Evolutionary conservation across 2,329 filamentous ascomycete species (phyloP).

Genomic region (Colletotrichum sp.): DNA sequence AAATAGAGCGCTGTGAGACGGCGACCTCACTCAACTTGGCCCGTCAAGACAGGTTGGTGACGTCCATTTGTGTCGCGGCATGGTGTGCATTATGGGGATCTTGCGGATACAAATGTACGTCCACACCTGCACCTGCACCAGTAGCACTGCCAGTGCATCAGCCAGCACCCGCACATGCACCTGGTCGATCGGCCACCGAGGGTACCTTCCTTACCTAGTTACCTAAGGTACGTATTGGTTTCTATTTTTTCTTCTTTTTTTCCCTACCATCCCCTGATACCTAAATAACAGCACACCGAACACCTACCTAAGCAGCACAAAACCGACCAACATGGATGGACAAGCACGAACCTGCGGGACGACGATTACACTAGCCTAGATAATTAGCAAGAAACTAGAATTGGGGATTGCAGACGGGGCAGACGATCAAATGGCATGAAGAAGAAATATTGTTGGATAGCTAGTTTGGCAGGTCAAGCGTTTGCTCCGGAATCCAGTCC

Average conservation of each 20-base stretch:
- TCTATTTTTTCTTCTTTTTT: not conserved
- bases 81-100: no score
- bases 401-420: not conserved
- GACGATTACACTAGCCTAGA: not conserved
- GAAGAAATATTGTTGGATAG: not conserved
- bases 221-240: not conserved
- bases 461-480: not conserved
- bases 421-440: not conserved
- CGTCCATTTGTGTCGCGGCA: no score
- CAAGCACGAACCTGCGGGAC: not conserved
- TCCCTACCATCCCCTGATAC: not conserved
- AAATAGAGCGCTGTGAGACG: not conserved
- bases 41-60: not conserved
- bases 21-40: not conserved
- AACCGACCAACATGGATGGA: not conserved
- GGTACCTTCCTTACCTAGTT: not conserved
- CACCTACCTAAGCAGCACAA: not conserved
- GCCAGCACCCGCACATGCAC: not conserved
- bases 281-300: not conserved
- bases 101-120: not conserved
- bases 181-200: not conserved
- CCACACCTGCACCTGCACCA: not conserved
- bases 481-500: not conserved
- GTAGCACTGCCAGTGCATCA: not conserved
- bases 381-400: not conserved